Conservation (phyloP, 2,329 filamentous ascomycete species). For the Aspergillus neoniger region DNA sequence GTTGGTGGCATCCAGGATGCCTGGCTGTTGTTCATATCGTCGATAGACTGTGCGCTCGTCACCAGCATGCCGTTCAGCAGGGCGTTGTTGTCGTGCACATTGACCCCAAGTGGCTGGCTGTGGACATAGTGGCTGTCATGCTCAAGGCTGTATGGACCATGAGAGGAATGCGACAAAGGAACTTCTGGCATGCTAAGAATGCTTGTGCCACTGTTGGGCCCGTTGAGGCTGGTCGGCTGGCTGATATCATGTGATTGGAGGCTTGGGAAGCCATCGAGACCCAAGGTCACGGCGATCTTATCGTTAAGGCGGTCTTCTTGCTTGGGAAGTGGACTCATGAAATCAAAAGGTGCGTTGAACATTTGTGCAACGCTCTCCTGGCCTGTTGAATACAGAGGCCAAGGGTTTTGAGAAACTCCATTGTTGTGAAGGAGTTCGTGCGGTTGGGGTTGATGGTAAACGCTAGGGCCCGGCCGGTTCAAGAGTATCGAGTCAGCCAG, state of each 20-base stretch:
- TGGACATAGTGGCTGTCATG: constrained; percentile 39
- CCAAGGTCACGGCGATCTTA: constrained; percentile 39
- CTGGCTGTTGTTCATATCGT: constrained; percentile 36
- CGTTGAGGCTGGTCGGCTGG: constrained; percentile 32
- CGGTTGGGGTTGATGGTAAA: constrained; percentile 36
- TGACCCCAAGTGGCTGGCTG: constrained; percentile 31
- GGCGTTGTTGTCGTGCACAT: constrained; percentile 35
- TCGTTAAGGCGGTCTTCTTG: constrained; percentile 36
- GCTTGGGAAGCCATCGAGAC: constrained; percentile 37
- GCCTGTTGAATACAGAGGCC: constrained; percentile 38
- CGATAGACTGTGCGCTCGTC: constrained; percentile 34
- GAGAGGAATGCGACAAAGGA: constrained; percentile 33
- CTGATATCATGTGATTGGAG: constrained; percentile 35
- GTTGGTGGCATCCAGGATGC: constrained; percentile 35
- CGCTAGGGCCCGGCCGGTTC: constrained; percentile 31
- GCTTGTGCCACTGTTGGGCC: constrained; percentile 30
- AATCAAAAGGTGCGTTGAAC: constrained; percentile 38
- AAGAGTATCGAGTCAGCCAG: constrained; percentile 37
- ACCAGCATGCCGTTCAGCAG: constrained; percentile 38
- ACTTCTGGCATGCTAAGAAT: constrained; percentile 42
- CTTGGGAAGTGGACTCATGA: constrained; percentile 37
- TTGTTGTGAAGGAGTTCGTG: constrained; percentile 36
- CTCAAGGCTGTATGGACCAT: constrained; percentile 34
- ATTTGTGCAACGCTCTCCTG: constrained; percentile 39
- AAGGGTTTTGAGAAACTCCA: constrained; percentile 35